Conservation (phyloP, 495 filamentous ascomycete species). For the Xylaria flabelliformis region DNA sequence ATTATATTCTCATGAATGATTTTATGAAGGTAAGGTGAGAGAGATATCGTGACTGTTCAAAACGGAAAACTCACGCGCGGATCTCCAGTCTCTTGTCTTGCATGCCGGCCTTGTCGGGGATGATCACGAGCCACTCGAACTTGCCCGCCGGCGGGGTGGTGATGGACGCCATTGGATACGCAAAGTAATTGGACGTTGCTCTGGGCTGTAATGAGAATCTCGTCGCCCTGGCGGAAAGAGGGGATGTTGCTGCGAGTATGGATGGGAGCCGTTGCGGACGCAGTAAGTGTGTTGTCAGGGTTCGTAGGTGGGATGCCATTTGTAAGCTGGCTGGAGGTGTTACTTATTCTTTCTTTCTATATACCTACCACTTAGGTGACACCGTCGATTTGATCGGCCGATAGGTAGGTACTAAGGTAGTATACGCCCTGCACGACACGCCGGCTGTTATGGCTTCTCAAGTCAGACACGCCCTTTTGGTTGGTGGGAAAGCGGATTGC, state of each 20-base stretch:
- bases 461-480: constrained; percentile 10
- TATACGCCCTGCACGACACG: not conserved
- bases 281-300: constrained; percentile 7
- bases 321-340: not conserved
- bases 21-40: not conserved
- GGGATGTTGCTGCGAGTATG: constrained; percentile 22
- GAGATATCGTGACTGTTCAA: not conserved
- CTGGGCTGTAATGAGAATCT: not conserved
- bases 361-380: not conserved
- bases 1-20: not conserved
- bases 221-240: not conserved
- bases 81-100: constrained; percentile 73
- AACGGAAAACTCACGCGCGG: constrained; percentile 63
- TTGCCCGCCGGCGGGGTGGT: constrained; percentile 46
- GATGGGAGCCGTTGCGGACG: constrained; percentile 12
- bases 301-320: constrained; percentile 21
- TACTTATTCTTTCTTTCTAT: not conserved
- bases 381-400: not conserved
- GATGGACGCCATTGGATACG: constrained; percentile 50
- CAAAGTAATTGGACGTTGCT: constrained; percentile 17
- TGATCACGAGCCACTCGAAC: constrained; percentile 83
- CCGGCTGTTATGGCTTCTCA: not conserved
- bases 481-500: constrained; percentile 7
- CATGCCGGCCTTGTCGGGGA: constrained; percentile 76
- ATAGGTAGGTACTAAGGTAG: no score